Percentiles rank a stretch among this genome's conserved stretches.
phyloP scores from a whole-genome alignment of 768 basidiomycete species.

The Lentinula edodes region DNA sequence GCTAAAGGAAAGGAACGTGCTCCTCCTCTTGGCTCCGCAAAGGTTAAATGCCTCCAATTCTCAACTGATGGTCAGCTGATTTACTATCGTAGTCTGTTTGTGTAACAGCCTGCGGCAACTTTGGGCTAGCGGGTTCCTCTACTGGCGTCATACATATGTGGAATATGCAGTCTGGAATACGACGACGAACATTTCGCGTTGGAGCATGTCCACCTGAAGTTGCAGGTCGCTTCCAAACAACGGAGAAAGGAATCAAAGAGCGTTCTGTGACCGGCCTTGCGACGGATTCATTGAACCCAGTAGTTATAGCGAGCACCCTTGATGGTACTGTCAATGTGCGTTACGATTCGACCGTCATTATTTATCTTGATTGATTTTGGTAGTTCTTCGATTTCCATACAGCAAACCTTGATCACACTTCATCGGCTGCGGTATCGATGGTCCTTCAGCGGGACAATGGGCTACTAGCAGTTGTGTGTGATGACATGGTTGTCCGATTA shows the following conservation, averaged over 20 bases:
- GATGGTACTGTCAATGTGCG: constrained; percentile 88
- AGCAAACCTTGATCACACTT: constrained; percentile 63
- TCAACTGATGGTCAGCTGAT: background rate
- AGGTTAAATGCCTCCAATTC: constrained; percentile 36
- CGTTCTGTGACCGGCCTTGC: constrained; percentile 77
- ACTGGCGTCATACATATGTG: constrained; percentile 82
- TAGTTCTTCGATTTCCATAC: constrained; percentile 98
- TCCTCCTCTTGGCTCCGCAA: constrained; percentile 53
- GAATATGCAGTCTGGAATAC: constrained; percentile 95
- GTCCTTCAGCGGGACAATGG: constrained; percentile 80
- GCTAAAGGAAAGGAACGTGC: constrained; percentile 40
- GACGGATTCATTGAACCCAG: constrained; percentile 78
- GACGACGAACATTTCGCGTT: constrained; percentile 70
- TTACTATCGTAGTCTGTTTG: constrained; percentile 58
- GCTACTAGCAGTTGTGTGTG: constrained; percentile 76
- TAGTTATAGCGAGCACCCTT: constrained; percentile 77
- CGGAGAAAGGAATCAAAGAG: constrained; percentile 33
- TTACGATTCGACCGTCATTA: background rate
- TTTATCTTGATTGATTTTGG: background rate
- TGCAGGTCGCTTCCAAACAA: constrained; percentile 35
- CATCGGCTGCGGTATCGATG: constrained; percentile 67
- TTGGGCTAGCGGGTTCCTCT: constrained; percentile 81
- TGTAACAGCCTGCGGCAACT: constrained; percentile 94
- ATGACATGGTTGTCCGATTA: constrained; percentile 80
- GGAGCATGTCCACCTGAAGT: constrained; percentile 58